Evolutionary conservation across 2,329 filamentous ascomycete species (phyloP), one percentile per base, ranked within the genome.

Genomic region (Stromatinia cepivora): DNA sequence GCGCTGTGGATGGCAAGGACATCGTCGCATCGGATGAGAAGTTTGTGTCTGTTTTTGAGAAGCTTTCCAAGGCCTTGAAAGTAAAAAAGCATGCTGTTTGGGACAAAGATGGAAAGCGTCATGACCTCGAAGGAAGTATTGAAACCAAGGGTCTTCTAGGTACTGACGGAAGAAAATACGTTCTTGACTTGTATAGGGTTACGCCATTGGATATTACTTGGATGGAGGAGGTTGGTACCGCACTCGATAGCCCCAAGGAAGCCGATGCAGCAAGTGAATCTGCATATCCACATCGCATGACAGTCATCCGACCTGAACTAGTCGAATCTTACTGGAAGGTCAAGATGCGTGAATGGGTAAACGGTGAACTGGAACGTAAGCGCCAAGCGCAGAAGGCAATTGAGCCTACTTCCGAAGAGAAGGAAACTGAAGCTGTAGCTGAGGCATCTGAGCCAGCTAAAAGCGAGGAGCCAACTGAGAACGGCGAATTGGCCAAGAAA

Each of bases 101-200:
- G 95, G 95, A 99, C 81, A 98, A 98, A 85, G 92, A 97, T 75
- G 88, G 90, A 74, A 91, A 93, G 81, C 88, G 91, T 71, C 93
- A 97, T 76, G 93, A 97, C 72, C 85, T 99, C 4, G 94, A 98
- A 80, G 93, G 92, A 53, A 98, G 94, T 76, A 94, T 99, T 20
- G 95, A 99, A 81, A 99, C 95, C 66, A 99, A 99, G 84, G 95
- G 95, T 66, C 84, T 99, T n/a, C 85, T 99, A 75, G 95, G 95
- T 61, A 99, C 95, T 1, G 95, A 99, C 78, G 95, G 94, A 50
- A 88, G 95, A 76, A 97, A 97, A 79, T 99, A 99, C 78, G 92
- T 97, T n/a, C 87, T 99, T 64, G 95, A 99, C 77, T 83, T 99
- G 66, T 99, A 99, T 83, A 89, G 95, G 70, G 90, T 98, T 73